These are phyloP conservation scores for Cryphonectria naterciae DNA, from an alignment of 2,329 filamentous ascomycete genomes.

Conservation along the genomic window DNA sequence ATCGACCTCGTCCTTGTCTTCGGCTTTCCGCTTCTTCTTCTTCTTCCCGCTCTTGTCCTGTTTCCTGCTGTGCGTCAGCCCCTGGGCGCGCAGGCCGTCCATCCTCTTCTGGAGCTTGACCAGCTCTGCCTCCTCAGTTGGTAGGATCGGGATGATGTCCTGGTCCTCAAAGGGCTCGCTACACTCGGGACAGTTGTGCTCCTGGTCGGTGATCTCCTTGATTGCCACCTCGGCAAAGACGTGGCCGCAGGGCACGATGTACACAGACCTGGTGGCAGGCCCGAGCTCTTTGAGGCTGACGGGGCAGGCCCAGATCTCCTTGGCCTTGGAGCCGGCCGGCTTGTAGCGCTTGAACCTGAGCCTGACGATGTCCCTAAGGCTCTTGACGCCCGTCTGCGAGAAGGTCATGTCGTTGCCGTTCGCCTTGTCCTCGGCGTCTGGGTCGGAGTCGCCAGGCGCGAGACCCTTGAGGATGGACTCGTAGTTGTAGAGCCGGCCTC, in stretches of 20 bases:
- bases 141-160: slow-evolving; percentile 83
- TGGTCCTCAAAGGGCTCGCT: slow-evolving; percentile 72
- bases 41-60: slow-evolving; percentile 75
- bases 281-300: slow-evolving; percentile 87
- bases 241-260: slow-evolving; percentile 93
- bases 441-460: slow-evolving; percentile 64
- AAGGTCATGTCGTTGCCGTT: slow-evolving; percentile 45
- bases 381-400: slow-evolving; percentile 67
- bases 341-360: slow-evolving; percentile 68
- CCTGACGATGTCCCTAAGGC: slow-evolving; percentile 84
- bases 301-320: slow-evolving; percentile 77
- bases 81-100: slow-evolving; percentile 69
- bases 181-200: slow-evolving; percentile 66
- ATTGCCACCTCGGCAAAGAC: slow-evolving; percentile 88
- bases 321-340: slow-evolving; percentile 44
- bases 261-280: slow-evolving; percentile 77
- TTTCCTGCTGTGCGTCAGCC: slow-evolving; percentile 85
- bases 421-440: slow-evolving; percentile 57
- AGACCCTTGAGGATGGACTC: slow-evolving; percentile 76
- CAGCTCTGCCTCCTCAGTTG: slow-evolving; percentile 72
- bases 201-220: slow-evolving; percentile 71
- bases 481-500: slow-evolving; percentile 90
- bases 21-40: slow-evolving; percentile 77
- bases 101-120: slow-evolving; percentile 67
- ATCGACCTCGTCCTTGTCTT: slow-evolving; percentile 47